Base-by-base conservation (phyloP, 2,329 filamentous ascomycete genomes). In the Cryphonectria parasitica region DNA sequence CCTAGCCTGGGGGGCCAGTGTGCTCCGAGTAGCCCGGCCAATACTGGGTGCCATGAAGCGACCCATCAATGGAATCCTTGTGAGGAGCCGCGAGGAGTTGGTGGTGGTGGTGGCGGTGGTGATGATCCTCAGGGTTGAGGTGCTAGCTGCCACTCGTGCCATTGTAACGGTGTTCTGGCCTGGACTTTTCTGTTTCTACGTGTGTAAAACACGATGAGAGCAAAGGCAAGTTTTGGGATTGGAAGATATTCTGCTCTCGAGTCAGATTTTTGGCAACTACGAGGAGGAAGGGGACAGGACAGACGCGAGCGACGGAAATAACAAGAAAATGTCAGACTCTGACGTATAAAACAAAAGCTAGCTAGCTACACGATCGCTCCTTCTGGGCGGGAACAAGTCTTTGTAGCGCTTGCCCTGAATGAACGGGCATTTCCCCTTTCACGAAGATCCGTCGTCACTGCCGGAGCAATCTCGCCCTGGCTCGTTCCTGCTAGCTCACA, bases 141-240 rank as follows among this genome's bases (percentile, higher is more conserved):
- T 64, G 49, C 41, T 31, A 52, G 66, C 43, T 62, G 52, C 52
- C 56, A 39, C 41, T 41, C 58, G 69, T 17, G 71, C 69, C 71
- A 73, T 73, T n/a, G n/a, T 43, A 13, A 25, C 8, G 25, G 31
- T 64, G n/a, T 22, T 22, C 43, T 1, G 13, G 8, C 17, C 34
- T 28, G 28, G 11, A 17, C 1, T 19, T 19, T 8, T 39, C 1
- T 56, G 15, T 56, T 7, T 0, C 13, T 28, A 28, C 13, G 13
- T 28, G 25, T 1, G n/a, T 56, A 28, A 31, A 31, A 17, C 5
- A 31, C 25, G 19, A 17, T 17, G 25, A 19, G 43, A 7, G 56
- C 56, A 34, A 28, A 15, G 7, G 49, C 10, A 54, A 1, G 1
- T 6, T 54, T 13, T 13, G 22, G 25, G 6, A 19, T 31, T 13